Conservation (phyloP, 1,284 basidiomycete species). For the Paramarasmius palmivorus region DNA sequence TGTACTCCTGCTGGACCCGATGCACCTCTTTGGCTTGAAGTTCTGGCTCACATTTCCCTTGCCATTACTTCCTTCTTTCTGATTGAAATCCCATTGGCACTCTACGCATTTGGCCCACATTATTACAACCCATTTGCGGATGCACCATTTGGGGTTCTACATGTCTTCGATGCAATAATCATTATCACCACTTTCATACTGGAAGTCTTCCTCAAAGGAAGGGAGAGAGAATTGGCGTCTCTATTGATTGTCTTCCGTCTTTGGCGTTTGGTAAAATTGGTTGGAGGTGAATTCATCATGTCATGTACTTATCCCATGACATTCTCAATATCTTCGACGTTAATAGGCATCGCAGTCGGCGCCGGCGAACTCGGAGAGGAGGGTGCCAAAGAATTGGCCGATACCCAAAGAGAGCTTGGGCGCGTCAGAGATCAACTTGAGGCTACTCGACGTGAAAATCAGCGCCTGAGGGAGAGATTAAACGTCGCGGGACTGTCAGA, state of each 20-base stretch:
- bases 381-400: constrained; percentile 44
- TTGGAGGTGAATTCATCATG: constrained; percentile 55
- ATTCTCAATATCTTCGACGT: constrained; percentile 46
- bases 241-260: constrained; percentile 73
- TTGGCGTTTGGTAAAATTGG: constrained; percentile 77
- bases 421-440: constrained; percentile 37
- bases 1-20: constrained; percentile 49
- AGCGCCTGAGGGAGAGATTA: constrained; percentile 35
- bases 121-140: constrained; percentile 60
- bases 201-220: constrained; percentile 66
- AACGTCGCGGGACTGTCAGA: constrained; percentile 3
- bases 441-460: constrained; percentile 37
- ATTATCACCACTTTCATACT: constrained; percentile 72
- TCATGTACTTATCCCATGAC: constrained; percentile 44
- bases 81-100: constrained; percentile 68
- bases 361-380: constrained; percentile 69
- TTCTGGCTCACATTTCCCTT: constrained; percentile 62
- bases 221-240: constrained; percentile 66
- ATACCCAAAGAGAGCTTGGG: constrained; percentile 48
- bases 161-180: constrained; percentile 72
- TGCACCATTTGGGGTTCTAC: constrained; percentile 55
- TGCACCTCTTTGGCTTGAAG: constrained; percentile 59
- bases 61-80: constrained; percentile 72
- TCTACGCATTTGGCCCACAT: constrained; percentile 61
- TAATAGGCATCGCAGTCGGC: constrained; percentile 69